These are phyloP conservation scores for Pythium inflatum DNA, from an alignment of 352 stramenopile genomes.

Conservation along the genomic window DNA sequence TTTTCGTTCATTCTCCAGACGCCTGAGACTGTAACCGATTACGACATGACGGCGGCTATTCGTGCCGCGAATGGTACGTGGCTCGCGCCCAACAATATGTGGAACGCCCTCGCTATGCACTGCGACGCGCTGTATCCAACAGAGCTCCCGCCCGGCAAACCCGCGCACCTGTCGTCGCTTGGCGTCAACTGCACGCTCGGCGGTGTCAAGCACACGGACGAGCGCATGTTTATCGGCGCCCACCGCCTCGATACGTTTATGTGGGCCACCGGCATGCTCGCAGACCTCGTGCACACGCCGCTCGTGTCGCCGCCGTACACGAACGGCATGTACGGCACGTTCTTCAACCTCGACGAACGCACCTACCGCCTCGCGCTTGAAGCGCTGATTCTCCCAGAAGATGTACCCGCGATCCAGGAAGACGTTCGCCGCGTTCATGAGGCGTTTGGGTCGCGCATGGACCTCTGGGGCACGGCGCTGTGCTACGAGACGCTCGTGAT, in stretches of 20 bases:
- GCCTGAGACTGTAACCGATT: conserved; percentile 29
- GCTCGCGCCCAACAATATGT: conserved; percentile 23
- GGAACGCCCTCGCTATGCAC: conserved; percentile 31
- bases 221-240: conserved; percentile 30
- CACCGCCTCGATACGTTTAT: conserved; percentile 27
- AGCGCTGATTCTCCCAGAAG: conserved; percentile 3
- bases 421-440: conserved; percentile 6
- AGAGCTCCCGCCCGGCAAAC: conserved; percentile 23
- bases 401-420: conserved; percentile 14
- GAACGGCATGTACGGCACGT: conserved; percentile 3
- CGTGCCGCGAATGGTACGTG: conserved; percentile 23
- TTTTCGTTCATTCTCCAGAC: conserved; percentile 28
- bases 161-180: conserved; percentile 24
- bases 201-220: conserved; percentile 22
- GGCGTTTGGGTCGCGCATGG: conserved; percentile 17
- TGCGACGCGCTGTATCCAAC: conserved; percentile 32
- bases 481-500: conserved; percentile 30
- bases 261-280: conserved; percentile 28
- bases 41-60: conserved; percentile 28
- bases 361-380: conserved; percentile 15
- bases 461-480: conserved; percentile 28
- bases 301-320: conserved; percentile 10
- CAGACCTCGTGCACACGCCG: conserved; percentile 23
- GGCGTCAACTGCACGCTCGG: conserved; percentile 29
- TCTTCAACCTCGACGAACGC: conserved; percentile 28